These are phyloP conservation scores for Alternaria sp. DNA, from an alignment of 2,329 filamentous ascomycete genomes.

Conservation along the genomic window DNA sequence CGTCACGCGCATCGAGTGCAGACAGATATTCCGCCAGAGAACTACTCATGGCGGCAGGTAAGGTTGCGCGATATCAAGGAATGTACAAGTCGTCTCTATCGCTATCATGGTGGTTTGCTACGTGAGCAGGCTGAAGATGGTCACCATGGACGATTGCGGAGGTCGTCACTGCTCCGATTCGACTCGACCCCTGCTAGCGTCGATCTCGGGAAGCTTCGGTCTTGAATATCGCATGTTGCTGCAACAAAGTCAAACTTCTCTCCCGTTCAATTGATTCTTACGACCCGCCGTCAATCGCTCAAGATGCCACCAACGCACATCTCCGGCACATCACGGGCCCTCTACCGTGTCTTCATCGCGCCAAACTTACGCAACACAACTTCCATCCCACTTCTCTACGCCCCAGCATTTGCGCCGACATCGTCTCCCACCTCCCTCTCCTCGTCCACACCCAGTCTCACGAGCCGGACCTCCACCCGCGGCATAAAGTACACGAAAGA, in stretches of 20 bases:
- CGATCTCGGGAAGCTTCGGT: constrained; percentile 3
- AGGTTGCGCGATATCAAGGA: constrained; percentile 3
- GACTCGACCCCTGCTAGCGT: constrained; percentile 16
- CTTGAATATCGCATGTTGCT: background rate
- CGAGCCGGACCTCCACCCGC: constrained; percentile 21
- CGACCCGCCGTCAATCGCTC: no score
- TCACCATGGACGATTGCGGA: constrained; percentile 15
- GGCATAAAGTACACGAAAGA: constrained; percentile 30
- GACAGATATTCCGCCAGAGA: constrained; percentile 84
- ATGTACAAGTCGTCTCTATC: constrained; percentile 1
- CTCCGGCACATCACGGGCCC: constrained; percentile 47
- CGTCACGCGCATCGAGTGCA: constrained; percentile 74
- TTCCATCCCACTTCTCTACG: constrained; percentile 25
- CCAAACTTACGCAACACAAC: constrained; percentile 37
- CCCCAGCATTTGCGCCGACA: constrained; percentile 22
- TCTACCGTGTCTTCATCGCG: constrained; percentile 54
- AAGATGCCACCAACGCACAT: constrained; percentile 41
- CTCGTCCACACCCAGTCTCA: constrained; percentile 9
- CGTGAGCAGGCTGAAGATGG: constrained; percentile 20
- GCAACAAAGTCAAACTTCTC: background rate
- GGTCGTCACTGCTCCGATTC: constrained; percentile 26
- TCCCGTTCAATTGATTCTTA: background rate
- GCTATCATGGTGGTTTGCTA: constrained; percentile 31
- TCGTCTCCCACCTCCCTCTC: constrained; percentile 7
- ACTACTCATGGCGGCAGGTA: constrained; percentile 61